Conservation (phyloP, 306 rosid genomes). For the Pueraria montana region DNA sequence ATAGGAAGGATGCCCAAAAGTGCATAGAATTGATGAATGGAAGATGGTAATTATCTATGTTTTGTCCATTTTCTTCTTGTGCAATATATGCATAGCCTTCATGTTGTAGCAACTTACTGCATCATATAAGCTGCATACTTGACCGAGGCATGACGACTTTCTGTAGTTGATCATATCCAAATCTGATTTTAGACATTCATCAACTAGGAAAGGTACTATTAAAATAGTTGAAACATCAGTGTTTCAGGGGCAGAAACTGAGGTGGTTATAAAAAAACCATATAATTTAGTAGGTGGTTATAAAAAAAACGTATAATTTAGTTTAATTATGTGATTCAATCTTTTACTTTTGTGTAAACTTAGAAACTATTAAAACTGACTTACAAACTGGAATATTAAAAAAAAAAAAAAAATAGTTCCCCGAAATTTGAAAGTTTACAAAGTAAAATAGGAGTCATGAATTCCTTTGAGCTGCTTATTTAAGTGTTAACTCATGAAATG, state of each 20-base stretch:
- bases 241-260: conserved; percentile 17
- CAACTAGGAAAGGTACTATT: conserved; percentile 1
- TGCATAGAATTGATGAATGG: conserved; percentile 96
- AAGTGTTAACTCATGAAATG: conserved; percentile 6
- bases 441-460: too few relatives aligned
- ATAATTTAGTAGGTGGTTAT: not conserved
- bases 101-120: conserved; percentile 28
- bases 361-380: too few relatives aligned
- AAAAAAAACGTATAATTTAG: not conserved
- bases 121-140: conserved; percentile 20
- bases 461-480: not conserved
- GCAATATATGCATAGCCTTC: conserved; percentile 6
- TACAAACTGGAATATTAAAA: too few relatives aligned
- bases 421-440: too few relatives aligned
- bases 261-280: not conserved
- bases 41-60: conserved; percentile 77
- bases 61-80: conserved; percentile 12
- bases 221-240: conserved; percentile 31
- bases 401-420: too few relatives aligned
- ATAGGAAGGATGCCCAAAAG: conserved; percentile 89
- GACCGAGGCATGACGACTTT: conserved; percentile 16
- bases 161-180: conserved; percentile 36
- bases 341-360: too few relatives aligned
- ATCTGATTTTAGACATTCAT: conserved; percentile 32
- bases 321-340: too few relatives aligned